Evolutionary conservation across 306 rosid genomes (phyloP).

Genomic region (Trifolium repens): DNA sequence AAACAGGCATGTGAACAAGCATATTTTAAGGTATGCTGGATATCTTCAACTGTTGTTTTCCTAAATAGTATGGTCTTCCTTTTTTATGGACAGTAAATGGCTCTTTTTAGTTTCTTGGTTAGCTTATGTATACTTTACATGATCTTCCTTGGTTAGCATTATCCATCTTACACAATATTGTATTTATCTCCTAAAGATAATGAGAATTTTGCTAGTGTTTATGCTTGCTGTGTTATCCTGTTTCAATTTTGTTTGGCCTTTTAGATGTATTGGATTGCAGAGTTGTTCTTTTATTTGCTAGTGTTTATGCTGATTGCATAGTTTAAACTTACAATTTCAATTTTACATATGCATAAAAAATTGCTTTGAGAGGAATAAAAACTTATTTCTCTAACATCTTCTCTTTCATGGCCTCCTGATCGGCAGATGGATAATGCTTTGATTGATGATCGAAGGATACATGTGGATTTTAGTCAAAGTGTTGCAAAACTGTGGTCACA

Average conservation of each 20-base stretch:
- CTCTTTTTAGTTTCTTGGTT: slow-evolving; percentile 12
- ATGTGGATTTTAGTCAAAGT: slow-evolving; percentile 97
- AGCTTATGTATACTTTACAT: slow-evolving; percentile 26
- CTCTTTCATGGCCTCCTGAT: slow-evolving; percentile 31
- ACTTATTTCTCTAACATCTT: neutral
- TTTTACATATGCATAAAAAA: slow-evolving; percentile 7
- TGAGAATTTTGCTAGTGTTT: slow-evolving; percentile 18
- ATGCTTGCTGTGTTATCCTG: slow-evolving; percentile 6
- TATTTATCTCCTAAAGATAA: slow-evolving; percentile 28
- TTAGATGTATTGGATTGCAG: slow-evolving; percentile 7
- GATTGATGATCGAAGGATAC: slow-evolving; percentile 97
- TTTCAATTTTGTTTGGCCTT: slow-evolving; percentile 27
- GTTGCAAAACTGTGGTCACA: slow-evolving; percentile 92
- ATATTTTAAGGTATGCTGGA: slow-evolving; percentile 81
- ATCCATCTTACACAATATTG: slow-evolving; percentile 18
- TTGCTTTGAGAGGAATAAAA: slow-evolving; percentile 17
- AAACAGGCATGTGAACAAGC: slow-evolving; percentile 82
- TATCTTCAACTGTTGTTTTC: slow-evolving; percentile 10
- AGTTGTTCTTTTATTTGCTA: slow-evolving; percentile 10
- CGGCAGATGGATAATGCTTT: slow-evolving; percentile 94
- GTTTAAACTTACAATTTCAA: slow-evolving; percentile 21
- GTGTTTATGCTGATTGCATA: too few relatives aligned
- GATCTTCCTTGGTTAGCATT: slow-evolving; percentile 15
- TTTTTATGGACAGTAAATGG: slow-evolving; percentile 5
- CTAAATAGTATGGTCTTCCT: neutral